Base-by-base conservation (phyloP, 306 rosid species). In the Citrullus mucosospermus region DNA sequence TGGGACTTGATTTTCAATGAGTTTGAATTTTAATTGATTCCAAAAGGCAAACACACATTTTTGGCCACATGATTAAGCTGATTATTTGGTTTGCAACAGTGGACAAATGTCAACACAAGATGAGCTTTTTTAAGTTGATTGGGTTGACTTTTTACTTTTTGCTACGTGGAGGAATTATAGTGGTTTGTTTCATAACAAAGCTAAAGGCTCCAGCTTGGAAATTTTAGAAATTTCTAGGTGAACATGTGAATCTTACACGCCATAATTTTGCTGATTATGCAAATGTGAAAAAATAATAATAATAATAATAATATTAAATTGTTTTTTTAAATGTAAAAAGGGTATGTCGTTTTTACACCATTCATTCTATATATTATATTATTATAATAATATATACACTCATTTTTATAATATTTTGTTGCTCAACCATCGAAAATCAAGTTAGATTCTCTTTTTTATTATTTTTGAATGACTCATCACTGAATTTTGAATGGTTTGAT, bases 1-100 rank as follows among this genome's bases (percentile, higher is more conserved):
- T 14, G 76, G 58, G 22, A 90, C 85, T 91, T 75, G 92, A 87
- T 79, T 89, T 88, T 90, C 90, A 80, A 84, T 80, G 83, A 72
- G 32, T 80, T 85, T 83, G 85, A 88, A 85, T 79, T 81, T 25
- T 25, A 25, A 25, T 25, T 16, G 20, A 28, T 30, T 28, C 12
- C 60, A 8, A 53, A 53, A 53, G 20, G 20, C 57, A 53, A 30
- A 73, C 15, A 30, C 9, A 4, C 36, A 73, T 14, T 73, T 15
- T 32, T 12, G 6, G n/a, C 78, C 62, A 73, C 78, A 30, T 9
- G 78, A 73, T 51, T 39, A 18, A 18, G 8, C 9, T 38, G 73
- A 67, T 67, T 9, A 65, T 65, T 65, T 48, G 39, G 43, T 48
- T 5, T 71, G 41, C 59, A 16, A 72, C 41, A 72, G 77, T 72